Conservation (phyloP, 768 basidiomycete genomes). For the Xerocomus brunneocitrinus region DNA sequence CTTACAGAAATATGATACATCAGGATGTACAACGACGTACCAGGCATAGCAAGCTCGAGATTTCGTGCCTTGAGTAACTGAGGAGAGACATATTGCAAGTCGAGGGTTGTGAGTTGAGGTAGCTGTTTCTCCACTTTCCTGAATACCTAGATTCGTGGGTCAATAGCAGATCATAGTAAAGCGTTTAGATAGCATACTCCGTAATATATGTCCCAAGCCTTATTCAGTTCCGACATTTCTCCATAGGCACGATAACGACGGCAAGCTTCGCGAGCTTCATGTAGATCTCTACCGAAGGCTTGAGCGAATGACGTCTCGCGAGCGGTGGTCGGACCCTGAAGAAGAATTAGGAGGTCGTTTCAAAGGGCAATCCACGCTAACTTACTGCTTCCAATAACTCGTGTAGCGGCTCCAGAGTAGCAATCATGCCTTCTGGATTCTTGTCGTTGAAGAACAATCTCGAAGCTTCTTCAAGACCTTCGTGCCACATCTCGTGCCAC, state of each 20-base stretch:
- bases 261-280: constrained; percentile 89
- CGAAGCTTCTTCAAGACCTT: constrained; percentile 96
- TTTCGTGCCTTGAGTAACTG: constrained; percentile 82
- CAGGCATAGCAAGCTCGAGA: constrained; percentile 94
- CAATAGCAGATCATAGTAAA: background rate
- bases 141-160: constrained; percentile 62
- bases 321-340: constrained; percentile 86
- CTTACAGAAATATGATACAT: background rate
- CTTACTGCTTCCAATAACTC: constrained; percentile 82
- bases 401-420: constrained; percentile 85
- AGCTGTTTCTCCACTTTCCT: constrained; percentile 94
- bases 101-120: constrained; percentile 81
- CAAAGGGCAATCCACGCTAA: background rate
- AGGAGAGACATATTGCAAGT: constrained; percentile 96
- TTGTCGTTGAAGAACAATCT: constrained; percentile 95
- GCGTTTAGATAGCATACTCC: constrained; percentile 46
- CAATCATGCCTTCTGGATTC: constrained; percentile 97
- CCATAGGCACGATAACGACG: constrained; percentile 80
- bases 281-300: constrained; percentile 87
- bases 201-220: constrained; percentile 99
- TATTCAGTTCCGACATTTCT: constrained; percentile 86
- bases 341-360: constrained; percentile 1
- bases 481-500: constrained; percentile 99
- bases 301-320: constrained; percentile 95
- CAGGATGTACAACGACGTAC: constrained; percentile 34